Evolutionary conservation across 148 eudicot genomes (phyloP).

Genomic region (Spergularia bocconei): DNA sequence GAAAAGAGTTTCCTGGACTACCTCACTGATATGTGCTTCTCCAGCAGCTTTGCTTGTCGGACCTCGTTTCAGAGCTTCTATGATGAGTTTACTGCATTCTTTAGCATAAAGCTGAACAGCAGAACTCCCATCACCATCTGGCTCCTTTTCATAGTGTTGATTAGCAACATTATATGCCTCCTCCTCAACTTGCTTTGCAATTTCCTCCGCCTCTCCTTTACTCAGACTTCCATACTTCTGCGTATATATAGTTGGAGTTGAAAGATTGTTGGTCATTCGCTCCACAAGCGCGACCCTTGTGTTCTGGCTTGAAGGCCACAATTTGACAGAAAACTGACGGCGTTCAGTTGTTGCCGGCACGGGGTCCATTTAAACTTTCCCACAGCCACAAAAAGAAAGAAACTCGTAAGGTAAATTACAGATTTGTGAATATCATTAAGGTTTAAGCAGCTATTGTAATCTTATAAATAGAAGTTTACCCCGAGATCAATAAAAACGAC

Average conservation of each 20-base stretch:
- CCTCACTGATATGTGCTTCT: slow-evolving; percentile 25
- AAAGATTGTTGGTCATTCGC: slow-evolving; percentile 69
- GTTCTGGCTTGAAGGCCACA: slow-evolving; percentile 77
- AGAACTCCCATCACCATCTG: slow-evolving; percentile 84
- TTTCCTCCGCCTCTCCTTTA: slow-evolving; percentile 67
- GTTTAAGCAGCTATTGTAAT: too few species aligned
- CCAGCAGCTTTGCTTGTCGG: slow-evolving; percentile 37
- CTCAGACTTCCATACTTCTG: slow-evolving; percentile 67
- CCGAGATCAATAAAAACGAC: too few species aligned
- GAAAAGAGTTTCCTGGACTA: slow-evolving; percentile 37
- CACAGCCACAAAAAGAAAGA: too few species aligned
- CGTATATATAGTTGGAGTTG: slow-evolving; percentile 62
- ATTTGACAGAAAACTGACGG: slow-evolving; percentile 48
- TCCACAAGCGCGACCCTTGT: slow-evolving; percentile 67
- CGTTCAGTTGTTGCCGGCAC: slow-evolving; percentile 25
- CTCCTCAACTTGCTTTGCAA: slow-evolving; percentile 68
- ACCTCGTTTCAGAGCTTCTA: slow-evolving; percentile 68
- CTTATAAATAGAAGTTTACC: too few species aligned
- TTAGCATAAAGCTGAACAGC: slow-evolving; percentile 84
- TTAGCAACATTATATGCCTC: slow-evolving; percentile 56
- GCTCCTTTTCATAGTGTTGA: slow-evolving; percentile 65
- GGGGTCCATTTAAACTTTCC: slow-evolving; percentile 41
- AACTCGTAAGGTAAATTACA: too few species aligned
- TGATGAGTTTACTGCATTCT: slow-evolving; percentile 73
- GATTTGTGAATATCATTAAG: too few species aligned